A percentile compares a stretch with the other conserved stretches of the same genome.
Evolutionary conservation across 495 filamentous ascomycete genomes (phyloP).

Genomic region (Aspergillus cavernicola): DNA sequence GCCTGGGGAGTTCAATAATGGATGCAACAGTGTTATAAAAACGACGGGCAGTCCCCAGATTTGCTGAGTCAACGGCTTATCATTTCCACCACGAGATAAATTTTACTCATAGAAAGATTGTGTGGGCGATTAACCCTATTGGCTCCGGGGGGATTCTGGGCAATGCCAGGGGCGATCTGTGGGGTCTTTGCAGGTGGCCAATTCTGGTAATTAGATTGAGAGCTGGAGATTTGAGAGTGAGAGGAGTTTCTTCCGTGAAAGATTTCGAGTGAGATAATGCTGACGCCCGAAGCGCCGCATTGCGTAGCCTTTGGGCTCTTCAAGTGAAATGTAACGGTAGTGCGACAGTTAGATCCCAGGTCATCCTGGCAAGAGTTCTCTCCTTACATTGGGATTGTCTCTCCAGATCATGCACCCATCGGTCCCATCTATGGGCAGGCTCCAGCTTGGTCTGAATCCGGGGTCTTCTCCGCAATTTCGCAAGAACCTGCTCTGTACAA

Average conservation of each 20-base stretch:
- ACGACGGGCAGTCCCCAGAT: neutral
- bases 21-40: slow-evolving; percentile 4
- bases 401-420: no score
- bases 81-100: slow-evolving; percentile 16
- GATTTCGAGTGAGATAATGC: neutral
- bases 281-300: neutral
- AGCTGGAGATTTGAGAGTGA: neutral
- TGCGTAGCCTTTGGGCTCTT: no score
- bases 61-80: slow-evolving; percentile 14
- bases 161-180: slow-evolving; percentile 2
- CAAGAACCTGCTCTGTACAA: neutral
- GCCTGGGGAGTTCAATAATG: neutral
- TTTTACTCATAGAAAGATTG: slow-evolving; percentile 10
- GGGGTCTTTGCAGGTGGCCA: neutral
- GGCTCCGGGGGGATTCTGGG: neutral
- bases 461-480: slow-evolving; percentile 10
- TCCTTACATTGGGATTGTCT: neutral
- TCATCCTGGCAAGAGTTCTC: neutral
- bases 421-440: no score
- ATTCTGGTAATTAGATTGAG: neutral
- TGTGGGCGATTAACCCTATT: slow-evolving; percentile 9
- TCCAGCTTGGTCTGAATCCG: slow-evolving; percentile 5
- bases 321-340: neutral
- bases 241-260: slow-evolving; percentile 1
- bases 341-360: neutral